Evolutionary conservation across 2,329 filamentous ascomycete species (phyloP).

Genomic region (Bisporella sp.): DNA sequence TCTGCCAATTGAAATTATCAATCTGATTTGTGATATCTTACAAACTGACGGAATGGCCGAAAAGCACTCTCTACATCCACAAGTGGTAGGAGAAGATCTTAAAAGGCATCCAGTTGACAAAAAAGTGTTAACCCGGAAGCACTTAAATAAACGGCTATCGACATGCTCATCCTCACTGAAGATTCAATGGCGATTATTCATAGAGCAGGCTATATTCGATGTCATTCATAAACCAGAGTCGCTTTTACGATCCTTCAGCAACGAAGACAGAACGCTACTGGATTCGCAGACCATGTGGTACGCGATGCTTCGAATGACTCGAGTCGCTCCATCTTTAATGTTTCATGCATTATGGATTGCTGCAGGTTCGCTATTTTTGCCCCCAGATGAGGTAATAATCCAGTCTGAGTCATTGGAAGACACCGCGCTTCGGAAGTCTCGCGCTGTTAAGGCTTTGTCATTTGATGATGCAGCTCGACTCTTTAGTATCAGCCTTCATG

Average conservation of each 20-base stretch:
- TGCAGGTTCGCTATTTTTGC: conserved; percentile 49
- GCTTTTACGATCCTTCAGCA: conserved; percentile 50
- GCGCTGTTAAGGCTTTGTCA: conserved; percentile 14
- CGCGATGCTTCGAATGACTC: conserved; percentile 52
- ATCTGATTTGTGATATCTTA: conserved; percentile 54
- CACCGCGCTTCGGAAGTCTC: not conserved
- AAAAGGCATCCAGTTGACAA: conserved; percentile 7
- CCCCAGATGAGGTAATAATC: conserved; percentile 31
- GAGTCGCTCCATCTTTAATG: conserved; percentile 49
- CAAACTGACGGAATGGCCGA: conserved; percentile 49
- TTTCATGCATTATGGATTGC: conserved; percentile 60
- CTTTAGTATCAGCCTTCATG: conserved; percentile 53
- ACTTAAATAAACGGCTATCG: not conserved
- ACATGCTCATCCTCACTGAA: conserved; percentile 5
- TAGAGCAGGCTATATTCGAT: conserved; percentile 58
- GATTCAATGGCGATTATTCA: conserved; percentile 50
- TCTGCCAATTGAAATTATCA: conserved; percentile 48
- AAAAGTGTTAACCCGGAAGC: conserved; percentile 1
- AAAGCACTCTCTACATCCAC: conserved; percentile 37
- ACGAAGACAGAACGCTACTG: conserved; percentile 40
- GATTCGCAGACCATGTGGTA: conserved; percentile 59
- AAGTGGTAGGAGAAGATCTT: conserved; percentile 8
- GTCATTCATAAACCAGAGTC: conserved; percentile 51
- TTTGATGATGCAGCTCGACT: conserved; percentile 22
- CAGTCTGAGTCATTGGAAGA: conserved; percentile 20